Evolutionary conservation across 2,329 filamentous ascomycete species (phyloP), one percentile per base, ranked within the genome.

Genomic region (Talaromyces sp.): DNA sequence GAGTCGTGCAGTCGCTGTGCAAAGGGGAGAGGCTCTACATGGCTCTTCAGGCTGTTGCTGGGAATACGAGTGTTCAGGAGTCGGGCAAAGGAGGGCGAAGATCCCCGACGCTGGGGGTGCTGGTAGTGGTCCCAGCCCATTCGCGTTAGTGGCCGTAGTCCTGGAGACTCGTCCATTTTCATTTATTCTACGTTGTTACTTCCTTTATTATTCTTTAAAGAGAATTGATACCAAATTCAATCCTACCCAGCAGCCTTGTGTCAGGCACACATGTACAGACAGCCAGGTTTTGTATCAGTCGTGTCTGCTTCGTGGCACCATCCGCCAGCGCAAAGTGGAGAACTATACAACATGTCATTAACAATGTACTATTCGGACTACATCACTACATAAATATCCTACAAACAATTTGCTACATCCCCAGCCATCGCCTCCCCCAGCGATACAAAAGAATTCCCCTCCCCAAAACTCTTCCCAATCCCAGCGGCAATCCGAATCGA

Each of bases 381-480:
- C 10, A 33, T 39, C 17, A n/a, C 15, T 39, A n/a, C 17, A 39
- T 39, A 39, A 3, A 33, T 33, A 33, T 33, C 4, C 4, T 33
- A 33, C 32, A n/a, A n/a, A n/a, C n/a, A n/a, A n/a, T n/a, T n/a
- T n/a, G 30, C 33, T 36, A 13, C 6, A n/a, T 15, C 1, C 36
- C 36, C 36, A 39, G 36, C 63, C 64, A 27, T 54, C 66, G 62
- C 56, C 61, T 66, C 22, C 56, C 66, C 62, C 62, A 65, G 11
- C 49, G 39, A 63, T 69, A 70, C 1, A 66, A 15, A 8, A 69
- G 55, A 60, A 70, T 47, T 2, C 60, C 54, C 47, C 66, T 62
- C 36, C 66, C 69, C 10, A 69, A 13, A 1, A 70, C 19, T 58
- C 63, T 68, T 0, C 69, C 69, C 61, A 70, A 62, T 17, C 36